Evolutionary conservation across 2,329 filamentous ascomycete species (phyloP).

Genomic region (Hansfordia pulvinata): DNA sequence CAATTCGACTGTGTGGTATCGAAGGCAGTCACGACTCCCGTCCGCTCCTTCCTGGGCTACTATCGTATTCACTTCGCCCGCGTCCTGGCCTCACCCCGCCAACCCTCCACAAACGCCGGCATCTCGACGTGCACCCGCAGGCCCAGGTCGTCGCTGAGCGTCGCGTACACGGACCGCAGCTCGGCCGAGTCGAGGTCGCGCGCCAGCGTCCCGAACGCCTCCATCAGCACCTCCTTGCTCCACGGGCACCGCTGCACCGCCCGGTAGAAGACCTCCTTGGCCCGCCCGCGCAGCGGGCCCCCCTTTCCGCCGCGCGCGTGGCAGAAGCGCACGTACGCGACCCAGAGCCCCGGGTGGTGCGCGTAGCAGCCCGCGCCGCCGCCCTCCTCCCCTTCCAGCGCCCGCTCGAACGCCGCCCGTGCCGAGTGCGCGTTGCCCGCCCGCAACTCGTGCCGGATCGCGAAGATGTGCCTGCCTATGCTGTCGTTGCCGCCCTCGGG

Average conservation of each 20-base stretch:
- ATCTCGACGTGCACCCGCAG: slow-evolving; percentile 36
- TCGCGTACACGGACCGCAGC: slow-evolving; percentile 31
- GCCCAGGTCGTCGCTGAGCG: slow-evolving; percentile 33
- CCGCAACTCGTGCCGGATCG: slow-evolving; percentile 34
- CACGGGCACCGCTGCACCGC: slow-evolving; percentile 22
- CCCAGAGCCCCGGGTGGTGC: slow-evolving; percentile 32
- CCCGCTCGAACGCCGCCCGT: slow-evolving; percentile 36
- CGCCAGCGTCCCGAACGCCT: slow-evolving; percentile 32
- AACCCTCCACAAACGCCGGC: slow-evolving; percentile 29
- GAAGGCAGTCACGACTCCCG: too few species aligned
- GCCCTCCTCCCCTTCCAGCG: slow-evolving; percentile 22
- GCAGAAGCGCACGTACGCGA: slow-evolving; percentile 34
- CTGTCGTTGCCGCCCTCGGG: slow-evolving; percentile 24
- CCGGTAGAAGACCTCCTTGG: slow-evolving; percentile 17
- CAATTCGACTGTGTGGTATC: too few species aligned
- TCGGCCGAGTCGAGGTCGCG: slow-evolving; percentile 31
- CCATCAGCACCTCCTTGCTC: slow-evolving; percentile 35
- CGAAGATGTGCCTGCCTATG: slow-evolving; percentile 30
- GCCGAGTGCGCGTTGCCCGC: slow-evolving; percentile 34
- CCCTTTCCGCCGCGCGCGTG: too few species aligned
- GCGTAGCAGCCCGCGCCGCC: slow-evolving; percentile 20
- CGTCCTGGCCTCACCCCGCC: too few species aligned
- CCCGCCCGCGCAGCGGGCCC: slow-evolving; percentile 10
- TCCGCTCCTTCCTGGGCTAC: too few species aligned
- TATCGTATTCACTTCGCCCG: too few species aligned